Base-by-base conservation (phyloP, 352 stramenopile species). In the Saprolegnia parasitica region DNA sequence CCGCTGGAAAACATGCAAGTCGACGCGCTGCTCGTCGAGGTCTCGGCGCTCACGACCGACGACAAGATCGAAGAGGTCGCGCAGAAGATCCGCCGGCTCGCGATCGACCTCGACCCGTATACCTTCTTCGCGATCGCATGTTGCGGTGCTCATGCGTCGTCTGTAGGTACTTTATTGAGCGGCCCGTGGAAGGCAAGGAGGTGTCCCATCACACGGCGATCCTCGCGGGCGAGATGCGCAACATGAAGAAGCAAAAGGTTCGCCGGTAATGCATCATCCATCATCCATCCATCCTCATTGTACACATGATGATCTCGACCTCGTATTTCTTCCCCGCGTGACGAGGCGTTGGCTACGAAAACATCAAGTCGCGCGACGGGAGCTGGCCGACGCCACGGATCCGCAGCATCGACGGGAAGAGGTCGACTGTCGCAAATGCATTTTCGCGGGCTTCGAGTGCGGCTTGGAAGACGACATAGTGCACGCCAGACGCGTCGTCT, bases 51-150 rank as follows among this genome's bases (percentile, higher is more conserved):
- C 40, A 92, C 86, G 42, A 92, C 83, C 13, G 86, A 95, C 55
- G 86, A 95, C 40, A 90, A 91, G 67, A 91, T 95, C 46, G 86
- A 95, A 54, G 86, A 93, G 35, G 84, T 81, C 0, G 89, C 84
- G 5, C 83, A 93, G 39, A 89, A 89, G 72, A 91, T 95, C 64
- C 82, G 84, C 32, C 81, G 86, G 26, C 92, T 95, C 71, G 81
- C 85, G 26, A 80, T 87, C 18, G 85, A 95, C 65, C 52, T 95
- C 52, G 85, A 93, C 42, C 84, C 86, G 66, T 74, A n/a, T n/a
- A n/a, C n/a, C n/a, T n/a, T n/a, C n/a, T n/a, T 49, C 1, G n/a
- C 8, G 13, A 9, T n/a, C n/a, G n/a, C n/a, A 46, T 21, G 23
- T 5, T 52, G 35, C n/a, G n/a, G n/a, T n/a, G n/a, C n/a, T 40